These are phyloP conservation scores for Lentinula boryana DNA, from an alignment of 768 basidiomycete species.

Conservation along the genomic window DNA sequence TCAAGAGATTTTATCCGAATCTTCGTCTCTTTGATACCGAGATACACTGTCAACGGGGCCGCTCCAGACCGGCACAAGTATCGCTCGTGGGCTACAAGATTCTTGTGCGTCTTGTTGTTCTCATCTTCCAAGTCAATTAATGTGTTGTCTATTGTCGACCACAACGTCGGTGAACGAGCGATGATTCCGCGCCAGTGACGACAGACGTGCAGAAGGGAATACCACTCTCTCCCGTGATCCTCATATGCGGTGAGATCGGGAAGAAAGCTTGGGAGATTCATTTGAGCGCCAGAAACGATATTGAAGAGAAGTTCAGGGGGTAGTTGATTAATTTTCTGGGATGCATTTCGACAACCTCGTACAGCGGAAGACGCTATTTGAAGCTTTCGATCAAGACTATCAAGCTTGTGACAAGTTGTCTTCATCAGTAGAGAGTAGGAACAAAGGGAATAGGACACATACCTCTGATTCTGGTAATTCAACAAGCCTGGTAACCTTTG, in stretches of 20 bases:
- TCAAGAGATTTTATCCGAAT: not conserved
- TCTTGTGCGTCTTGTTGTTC: not conserved
- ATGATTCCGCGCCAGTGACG: conserved; percentile 7
- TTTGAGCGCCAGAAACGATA: conserved; percentile 6
- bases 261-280: conserved; percentile 5
- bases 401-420: not conserved
- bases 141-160: conserved; percentile 5
- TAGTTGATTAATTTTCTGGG: conserved; percentile 9
- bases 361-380: conserved; percentile 4
- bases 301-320: conserved; percentile 9
- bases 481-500: not conserved
- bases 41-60: conserved; percentile 1
- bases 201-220: conserved; percentile 5
- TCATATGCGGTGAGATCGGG: not conserved
- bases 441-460: not conserved
- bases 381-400: conserved; percentile 1
- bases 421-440: not conserved
- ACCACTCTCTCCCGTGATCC: conserved; percentile 1
- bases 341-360: conserved; percentile 8
- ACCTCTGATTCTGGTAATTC: conserved; percentile 3
- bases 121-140: not conserved
- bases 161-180: conserved; percentile 4
- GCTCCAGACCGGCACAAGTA: conserved; percentile 5
- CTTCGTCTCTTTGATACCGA: not conserved
- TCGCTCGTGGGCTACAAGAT: not conserved